phyloP scores from a whole-genome alignment of 208 protist species.

The Crithidia bombi region DNA sequence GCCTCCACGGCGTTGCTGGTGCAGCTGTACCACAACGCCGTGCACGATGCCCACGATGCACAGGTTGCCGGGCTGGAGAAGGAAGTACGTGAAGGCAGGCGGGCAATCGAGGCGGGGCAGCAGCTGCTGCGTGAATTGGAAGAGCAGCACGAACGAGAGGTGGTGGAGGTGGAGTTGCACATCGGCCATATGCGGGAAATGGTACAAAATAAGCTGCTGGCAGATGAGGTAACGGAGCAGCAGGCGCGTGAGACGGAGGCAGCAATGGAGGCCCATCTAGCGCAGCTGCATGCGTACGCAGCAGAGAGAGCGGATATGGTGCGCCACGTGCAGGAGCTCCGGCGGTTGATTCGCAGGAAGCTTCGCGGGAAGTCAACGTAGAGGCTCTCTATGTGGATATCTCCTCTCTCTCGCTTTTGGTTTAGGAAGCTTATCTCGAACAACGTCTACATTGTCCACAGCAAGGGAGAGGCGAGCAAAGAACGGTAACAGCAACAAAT shows the following conservation, averaged over 20 bases:
- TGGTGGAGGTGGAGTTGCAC: conserved; percentile 36
- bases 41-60: not conserved
- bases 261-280: conserved; percentile 43
- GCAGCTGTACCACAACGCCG: conserved; percentile 14
- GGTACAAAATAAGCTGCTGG: conserved; percentile 65
- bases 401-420: not conserved
- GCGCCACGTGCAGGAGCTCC: conserved; percentile 48
- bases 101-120: not conserved
- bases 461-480: no score
- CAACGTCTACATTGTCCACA: no score
- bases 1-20: conserved; percentile 13
- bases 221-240: conserved; percentile 56
- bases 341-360: conserved; percentile 37
- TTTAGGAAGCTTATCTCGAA: no score
- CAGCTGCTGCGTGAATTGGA: conserved; percentile 20
- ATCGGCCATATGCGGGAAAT: conserved; percentile 49
- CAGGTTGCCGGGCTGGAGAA: conserved; percentile 14
- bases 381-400: not conserved
- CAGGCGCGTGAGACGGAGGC: conserved; percentile 52
- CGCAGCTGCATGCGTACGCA: conserved; percentile 39
- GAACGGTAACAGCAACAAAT: no score
- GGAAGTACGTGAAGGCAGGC: conserved; percentile 3
- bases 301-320: conserved; percentile 38
- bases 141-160: conserved; percentile 17
- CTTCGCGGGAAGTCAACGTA: conserved; percentile 16